A percentile compares a stretch with the other conserved stretches of the same genome.
These are phyloP conservation scores for Botrytis squamosa DNA, from an alignment of 2,329 filamentous ascomycete species.

Conservation along the genomic window DNA sequence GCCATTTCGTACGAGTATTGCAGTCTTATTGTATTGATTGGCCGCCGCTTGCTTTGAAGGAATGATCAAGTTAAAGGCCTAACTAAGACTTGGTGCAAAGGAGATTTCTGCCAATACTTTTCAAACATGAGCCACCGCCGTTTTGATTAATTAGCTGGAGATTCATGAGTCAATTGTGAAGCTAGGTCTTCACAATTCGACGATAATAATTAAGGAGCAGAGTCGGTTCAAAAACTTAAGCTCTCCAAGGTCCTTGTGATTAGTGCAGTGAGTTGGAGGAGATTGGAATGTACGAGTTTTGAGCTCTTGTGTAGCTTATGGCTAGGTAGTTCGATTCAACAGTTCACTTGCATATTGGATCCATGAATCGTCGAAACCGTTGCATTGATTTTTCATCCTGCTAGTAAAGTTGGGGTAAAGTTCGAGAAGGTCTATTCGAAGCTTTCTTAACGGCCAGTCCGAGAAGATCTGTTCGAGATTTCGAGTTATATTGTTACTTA, in stretches of 20 bases:
- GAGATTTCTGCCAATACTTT: neutral
- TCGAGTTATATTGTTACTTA: neutral
- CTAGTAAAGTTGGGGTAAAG: conserved; percentile 1
- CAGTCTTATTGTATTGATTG: neutral
- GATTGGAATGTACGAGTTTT: neutral
- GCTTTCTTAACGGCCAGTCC: neutral
- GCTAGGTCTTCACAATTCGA: neutral
- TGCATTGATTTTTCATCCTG: neutral
- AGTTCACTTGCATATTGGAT: neutral
- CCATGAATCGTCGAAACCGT: conserved; percentile 8
- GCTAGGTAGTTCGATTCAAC: neutral
- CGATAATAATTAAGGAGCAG: neutral
- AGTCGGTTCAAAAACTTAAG: neutral
- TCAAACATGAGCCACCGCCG: neutral
- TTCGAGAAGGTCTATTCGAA: conserved; percentile 8
- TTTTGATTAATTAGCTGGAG: neutral
- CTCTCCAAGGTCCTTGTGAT: neutral
- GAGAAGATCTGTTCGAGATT: neutral
- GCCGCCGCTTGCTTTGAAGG: neutral
- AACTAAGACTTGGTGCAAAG: neutral
- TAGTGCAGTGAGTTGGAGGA: neutral
- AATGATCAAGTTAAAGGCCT: neutral
- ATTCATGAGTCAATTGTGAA: neutral
- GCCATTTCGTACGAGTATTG: too few relatives aligned
- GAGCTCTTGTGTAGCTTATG: neutral